These are phyloP conservation scores for Fusarium paranaense DNA, from an alignment of 2,329 filamentous ascomycete species.

Conservation along the genomic window DNA sequence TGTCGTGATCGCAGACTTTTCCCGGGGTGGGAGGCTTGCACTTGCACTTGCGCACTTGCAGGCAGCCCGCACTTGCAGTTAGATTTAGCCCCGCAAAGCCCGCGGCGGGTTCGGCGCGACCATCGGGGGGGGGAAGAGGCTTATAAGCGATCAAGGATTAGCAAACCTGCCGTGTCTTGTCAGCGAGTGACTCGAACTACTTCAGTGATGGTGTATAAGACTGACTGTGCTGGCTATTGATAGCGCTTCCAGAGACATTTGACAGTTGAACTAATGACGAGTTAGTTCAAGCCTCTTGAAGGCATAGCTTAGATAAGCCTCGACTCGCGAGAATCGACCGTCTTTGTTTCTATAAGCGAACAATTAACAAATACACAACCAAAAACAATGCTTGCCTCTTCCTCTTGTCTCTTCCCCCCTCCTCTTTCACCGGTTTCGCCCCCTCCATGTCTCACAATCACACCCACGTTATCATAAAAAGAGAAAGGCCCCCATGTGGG, in stretches of 20 bases:
- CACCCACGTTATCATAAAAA: constrained; percentile 24
- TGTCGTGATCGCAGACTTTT: constrained; percentile 45
- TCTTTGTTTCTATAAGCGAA: constrained; percentile 23
- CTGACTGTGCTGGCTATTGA: not conserved
- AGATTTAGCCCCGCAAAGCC: constrained; percentile 30
- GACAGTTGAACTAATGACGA: not conserved
- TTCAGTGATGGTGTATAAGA: not conserved
- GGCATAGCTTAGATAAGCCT: not conserved
- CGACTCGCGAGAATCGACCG: constrained; percentile 18
- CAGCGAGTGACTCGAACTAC: not conserved
- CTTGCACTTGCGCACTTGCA: not conserved
- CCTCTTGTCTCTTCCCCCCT: not conserved
- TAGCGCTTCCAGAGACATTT: not conserved
- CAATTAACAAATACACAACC: not conserved
- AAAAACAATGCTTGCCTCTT: constrained; percentile 2
- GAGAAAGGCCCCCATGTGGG: constrained; percentile 4
- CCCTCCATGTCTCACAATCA: constrained; percentile 15
- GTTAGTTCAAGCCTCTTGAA: not conserved
- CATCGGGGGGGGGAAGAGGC: constrained; percentile 15
- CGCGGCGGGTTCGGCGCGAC: constrained; percentile 9
- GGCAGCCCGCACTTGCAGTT: not conserved
- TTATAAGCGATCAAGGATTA: constrained; percentile 2
- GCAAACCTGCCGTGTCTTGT: constrained; percentile 6
- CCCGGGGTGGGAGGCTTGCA: constrained; percentile 7
- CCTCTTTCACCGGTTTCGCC: constrained; percentile 12